Evolutionary conservation across 1,284 basidiomycete genomes (phyloP), one percentile per base, ranked within the genome.

Genomic region (Rhodotorula sp.): DNA sequence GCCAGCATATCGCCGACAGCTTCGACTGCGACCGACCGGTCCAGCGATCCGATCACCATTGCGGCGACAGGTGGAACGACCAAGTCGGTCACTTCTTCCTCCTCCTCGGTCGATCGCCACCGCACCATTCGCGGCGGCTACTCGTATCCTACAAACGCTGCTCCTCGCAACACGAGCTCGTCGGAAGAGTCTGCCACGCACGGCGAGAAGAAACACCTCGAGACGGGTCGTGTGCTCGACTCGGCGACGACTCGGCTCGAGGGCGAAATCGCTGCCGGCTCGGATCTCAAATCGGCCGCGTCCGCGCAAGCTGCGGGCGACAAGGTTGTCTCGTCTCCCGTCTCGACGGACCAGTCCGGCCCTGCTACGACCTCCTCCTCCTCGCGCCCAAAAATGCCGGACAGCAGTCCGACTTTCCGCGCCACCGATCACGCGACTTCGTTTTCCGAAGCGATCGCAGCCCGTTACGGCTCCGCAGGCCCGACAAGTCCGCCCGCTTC

Each of bases 81-180:
- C 23, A 23, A 8, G 16, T 26, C 15, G 23, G n/a, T 21, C 21
- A 3, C 34, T 26, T 8, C 29, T 34, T 15, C 29, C 3, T 31
- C 29, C 3, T 31, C n/a, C 49, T 26, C 59, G 43, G 57, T 69
- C 39, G 62, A 65, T 0, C 49, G 71, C 10, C 58, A 49, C 58
- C 65, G 58, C 16, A 72, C 71, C 31, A 67, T 72, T 65, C 69
- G 66, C 31, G 71, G 65, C 10, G 21, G 39, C 23, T 63, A 62
- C 18, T 12, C 39, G 12, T 43, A 43, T 14, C 39, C 39, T 12
- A 8, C 39, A 8, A 43, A 43, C 52, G 49, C 31, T 58, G 52
- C 34, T 4, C 16, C 12, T 63, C 70, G 47, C 63, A 54, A 3
- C 39, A 59, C 3, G 39, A 43, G 39, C 39, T 62, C 62, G 16